Evolutionary conservation across 2,329 filamentous ascomycete species (phyloP).

Genomic region (Kalmusia sp.): DNA sequence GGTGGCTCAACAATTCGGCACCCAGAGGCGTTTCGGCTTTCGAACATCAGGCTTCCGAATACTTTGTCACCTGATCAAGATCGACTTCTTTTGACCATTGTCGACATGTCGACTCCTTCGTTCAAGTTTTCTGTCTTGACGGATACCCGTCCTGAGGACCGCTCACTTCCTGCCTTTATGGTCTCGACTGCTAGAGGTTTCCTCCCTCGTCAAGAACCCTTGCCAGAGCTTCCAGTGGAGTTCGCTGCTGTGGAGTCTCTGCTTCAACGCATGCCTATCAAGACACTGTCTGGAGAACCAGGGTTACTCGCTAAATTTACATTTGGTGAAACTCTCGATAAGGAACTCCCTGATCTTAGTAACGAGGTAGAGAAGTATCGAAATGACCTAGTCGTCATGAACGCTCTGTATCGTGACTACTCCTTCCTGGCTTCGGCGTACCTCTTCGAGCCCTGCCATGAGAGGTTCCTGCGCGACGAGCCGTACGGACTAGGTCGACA

Average conservation of each 20-base stretch:
- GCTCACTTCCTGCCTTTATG: slow-evolving; percentile 75
- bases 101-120: slow-evolving; percentile 51
- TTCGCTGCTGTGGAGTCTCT: slow-evolving; percentile 77
- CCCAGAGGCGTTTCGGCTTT: slow-evolving; percentile 3
- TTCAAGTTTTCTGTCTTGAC: slow-evolving; percentile 66
- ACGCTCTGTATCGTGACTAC: slow-evolving; percentile 90
- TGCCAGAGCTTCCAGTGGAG: slow-evolving; percentile 68
- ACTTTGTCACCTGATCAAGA: neutral
- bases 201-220: slow-evolving; percentile 65
- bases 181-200: slow-evolving; percentile 79
- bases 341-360: slow-evolving; percentile 79
- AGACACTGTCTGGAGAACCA: slow-evolving; percentile 73
- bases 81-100: neutral
- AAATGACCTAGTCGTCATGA: slow-evolving; percentile 78
- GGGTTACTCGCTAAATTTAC: slow-evolving; percentile 78
- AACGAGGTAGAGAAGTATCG: slow-evolving; percentile 73
- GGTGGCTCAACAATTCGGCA: slow-evolving; percentile 7
- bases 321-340: slow-evolving; percentile 76
- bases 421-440: slow-evolving; percentile 90
- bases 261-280: slow-evolving; percentile 79
- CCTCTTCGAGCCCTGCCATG: slow-evolving; percentile 88
- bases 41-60: neutral
- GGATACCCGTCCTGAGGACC: slow-evolving; percentile 69
- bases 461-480: slow-evolving; percentile 71
- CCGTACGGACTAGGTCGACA: slow-evolving; percentile 80